Conservation (phyloP, 257 asterid species). For the Gentiana straminea region DNA sequence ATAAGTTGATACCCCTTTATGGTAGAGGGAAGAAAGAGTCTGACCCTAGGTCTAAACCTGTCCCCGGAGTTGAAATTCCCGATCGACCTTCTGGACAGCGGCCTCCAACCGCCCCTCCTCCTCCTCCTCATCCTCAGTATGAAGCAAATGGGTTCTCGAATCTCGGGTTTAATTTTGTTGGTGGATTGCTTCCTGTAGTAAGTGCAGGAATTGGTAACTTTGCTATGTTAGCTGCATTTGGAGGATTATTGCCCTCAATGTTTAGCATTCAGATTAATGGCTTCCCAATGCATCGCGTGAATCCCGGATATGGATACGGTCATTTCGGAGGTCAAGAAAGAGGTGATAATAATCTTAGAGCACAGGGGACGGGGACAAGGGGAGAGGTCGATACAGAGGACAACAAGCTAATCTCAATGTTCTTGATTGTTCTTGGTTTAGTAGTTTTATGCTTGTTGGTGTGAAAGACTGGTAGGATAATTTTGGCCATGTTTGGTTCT, state of each 20-base stretch:
- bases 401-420: constrained; percentile 39
- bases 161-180: constrained; percentile 32
- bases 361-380: constrained; percentile 11
- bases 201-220: constrained; percentile 39
- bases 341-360: constrained; percentile 9
- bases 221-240: constrained; percentile 51
- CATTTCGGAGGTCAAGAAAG: constrained; percentile 19
- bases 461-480: background rate
- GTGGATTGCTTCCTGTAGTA: constrained; percentile 53
- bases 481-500: background rate
- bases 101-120: constrained; percentile 30
- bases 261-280: constrained; percentile 38
- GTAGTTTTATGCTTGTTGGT: constrained; percentile 12
- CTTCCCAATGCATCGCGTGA: constrained; percentile 13
- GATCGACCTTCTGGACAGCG: constrained; percentile 61
- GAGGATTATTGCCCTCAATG: constrained; percentile 42
- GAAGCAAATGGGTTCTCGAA: constrained; percentile 23
- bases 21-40: constrained; percentile 55
- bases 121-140: constrained; percentile 17
- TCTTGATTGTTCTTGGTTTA: constrained; percentile 25
- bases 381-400: constrained; percentile 31
- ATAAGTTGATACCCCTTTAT: constrained; percentile 52
- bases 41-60: constrained; percentile 58
- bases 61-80: constrained; percentile 63
- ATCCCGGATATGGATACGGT: constrained; percentile 29